phyloP scores from a whole-genome alignment of 257 asterid species.

The Pogostemon cablin region DNA sequence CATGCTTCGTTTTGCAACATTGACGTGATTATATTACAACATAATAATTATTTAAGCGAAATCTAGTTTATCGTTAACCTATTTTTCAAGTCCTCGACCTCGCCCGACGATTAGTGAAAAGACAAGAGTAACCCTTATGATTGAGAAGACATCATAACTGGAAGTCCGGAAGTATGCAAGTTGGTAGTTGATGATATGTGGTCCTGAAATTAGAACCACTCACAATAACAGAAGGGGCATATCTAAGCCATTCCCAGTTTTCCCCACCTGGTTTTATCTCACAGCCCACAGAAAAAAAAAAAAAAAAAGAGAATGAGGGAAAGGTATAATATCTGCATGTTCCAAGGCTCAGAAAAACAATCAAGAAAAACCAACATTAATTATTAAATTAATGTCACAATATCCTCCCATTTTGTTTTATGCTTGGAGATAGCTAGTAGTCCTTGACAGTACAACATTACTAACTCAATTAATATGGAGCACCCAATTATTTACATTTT shows the following conservation, averaged over 20 bases:
- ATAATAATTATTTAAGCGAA: too few species aligned
- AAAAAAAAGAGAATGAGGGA: background rate
- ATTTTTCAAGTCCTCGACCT: background rate
- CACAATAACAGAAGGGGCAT: background rate
- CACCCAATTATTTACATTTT: too few species aligned
- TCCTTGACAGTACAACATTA: constrained; percentile 27
- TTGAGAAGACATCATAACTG: constrained; percentile 9
- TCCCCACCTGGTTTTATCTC: constrained; percentile 23
- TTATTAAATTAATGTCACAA: background rate
- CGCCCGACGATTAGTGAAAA: background rate
- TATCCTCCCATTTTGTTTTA: constrained; percentile 36
- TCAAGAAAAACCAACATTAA: constrained; percentile 9
- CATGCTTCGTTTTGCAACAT: too few species aligned
- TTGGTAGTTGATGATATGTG: constrained; percentile 24
- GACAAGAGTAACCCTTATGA: constrained; percentile 18
- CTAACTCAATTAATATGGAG: too few species aligned
- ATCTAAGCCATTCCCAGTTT: background rate
- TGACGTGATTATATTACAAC: too few species aligned
- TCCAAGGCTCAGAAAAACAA: constrained; percentile 56
- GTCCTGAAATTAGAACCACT: constrained; percentile 47
- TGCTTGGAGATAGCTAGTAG: background rate
- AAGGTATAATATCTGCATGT: constrained; percentile 48
- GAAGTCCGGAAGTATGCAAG: constrained; percentile 12
- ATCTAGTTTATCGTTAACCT: background rate
- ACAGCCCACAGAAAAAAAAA: constrained; percentile 29